phyloP scores from a whole-genome alignment of 371 early-diverging fungal genomes.

The Mortierella sp. region DNA sequence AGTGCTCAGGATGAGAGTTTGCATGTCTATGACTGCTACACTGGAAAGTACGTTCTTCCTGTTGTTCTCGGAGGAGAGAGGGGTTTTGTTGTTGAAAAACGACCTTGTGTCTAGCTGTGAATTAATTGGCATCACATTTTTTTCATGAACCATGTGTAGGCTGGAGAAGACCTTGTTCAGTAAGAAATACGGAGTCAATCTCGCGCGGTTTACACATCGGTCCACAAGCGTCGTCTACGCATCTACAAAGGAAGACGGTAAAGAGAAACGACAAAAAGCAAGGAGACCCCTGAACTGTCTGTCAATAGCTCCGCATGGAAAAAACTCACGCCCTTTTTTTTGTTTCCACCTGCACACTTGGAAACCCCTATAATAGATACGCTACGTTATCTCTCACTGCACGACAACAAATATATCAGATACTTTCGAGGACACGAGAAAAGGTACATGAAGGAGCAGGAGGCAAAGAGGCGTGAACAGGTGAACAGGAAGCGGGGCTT shows the following conservation, averaged over 20 bases:
- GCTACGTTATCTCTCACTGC: constrained; percentile 90
- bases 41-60: constrained; percentile 76
- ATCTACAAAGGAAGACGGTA: constrained; percentile 94
- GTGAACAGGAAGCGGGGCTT: too few species aligned
- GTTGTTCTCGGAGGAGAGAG: too few species aligned
- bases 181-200: constrained; percentile 89
- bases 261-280: not conserved
- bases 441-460: constrained; percentile 60
- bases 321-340: not conserved
- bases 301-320: not conserved
- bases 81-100: not conserved
- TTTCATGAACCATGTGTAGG: constrained; percentile 41
- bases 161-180: constrained; percentile 73
- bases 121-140: not conserved
- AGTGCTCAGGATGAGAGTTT: constrained; percentile 86
- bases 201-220: constrained; percentile 89
- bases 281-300: too few species aligned
- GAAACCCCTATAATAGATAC: constrained; percentile 71
- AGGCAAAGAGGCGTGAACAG: not conserved
- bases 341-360: not conserved
- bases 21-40: constrained; percentile 80
- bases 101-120: not conserved
- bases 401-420: constrained; percentile 92
- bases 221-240: constrained; percentile 85
- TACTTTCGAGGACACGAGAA: constrained; percentile 92